phyloP scores from a whole-genome alignment of 495 filamentous ascomycete genomes.

The Pseudomonodictys pantanalensis region DNA sequence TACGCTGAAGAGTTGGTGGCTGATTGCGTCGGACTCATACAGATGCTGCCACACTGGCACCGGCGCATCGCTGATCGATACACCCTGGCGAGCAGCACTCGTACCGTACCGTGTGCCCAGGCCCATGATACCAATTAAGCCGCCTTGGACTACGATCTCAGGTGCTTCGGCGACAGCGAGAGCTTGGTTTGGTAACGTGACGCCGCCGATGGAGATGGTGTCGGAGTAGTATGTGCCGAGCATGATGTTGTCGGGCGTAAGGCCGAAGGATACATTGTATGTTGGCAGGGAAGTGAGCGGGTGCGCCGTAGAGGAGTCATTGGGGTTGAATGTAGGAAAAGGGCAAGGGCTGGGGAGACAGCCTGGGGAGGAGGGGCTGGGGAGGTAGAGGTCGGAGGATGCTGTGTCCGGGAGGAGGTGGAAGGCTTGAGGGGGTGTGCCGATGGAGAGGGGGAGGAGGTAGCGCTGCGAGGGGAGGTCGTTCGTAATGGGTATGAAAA shows the following conservation, averaged over 20 bases:
- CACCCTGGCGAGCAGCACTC: neutral
- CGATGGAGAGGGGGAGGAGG: neutral
- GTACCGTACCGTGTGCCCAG: neutral
- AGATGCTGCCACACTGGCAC: neutral
- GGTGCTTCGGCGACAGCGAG: constrained; percentile 1
- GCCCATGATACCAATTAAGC: constrained; percentile 3
- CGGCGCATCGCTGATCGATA: neutral
- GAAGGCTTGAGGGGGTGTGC: constrained; percentile 2
- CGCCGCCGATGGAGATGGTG: neutral
- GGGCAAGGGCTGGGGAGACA: constrained; percentile 1
- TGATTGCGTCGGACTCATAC: neutral
- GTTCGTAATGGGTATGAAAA: too few relatives aligned
- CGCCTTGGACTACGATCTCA: neutral
- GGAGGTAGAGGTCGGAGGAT: neutral
- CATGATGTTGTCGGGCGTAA: neutral
- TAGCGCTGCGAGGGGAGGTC: constrained; percentile 6
- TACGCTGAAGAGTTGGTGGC: neutral
- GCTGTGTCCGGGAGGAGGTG: constrained; percentile 2
- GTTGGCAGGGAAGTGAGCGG: neutral
- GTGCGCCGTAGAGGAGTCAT: neutral
- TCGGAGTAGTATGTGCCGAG: constrained; percentile 10
- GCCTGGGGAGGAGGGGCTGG: neutral
- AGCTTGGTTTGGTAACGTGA: neutral
- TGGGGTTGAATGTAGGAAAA: constrained; percentile 1
- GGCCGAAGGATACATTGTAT: constrained; percentile 3